phyloP scores from a whole-genome alignment of 1,284 basidiomycete species.

The Microbotryomycetes sp. region DNA sequence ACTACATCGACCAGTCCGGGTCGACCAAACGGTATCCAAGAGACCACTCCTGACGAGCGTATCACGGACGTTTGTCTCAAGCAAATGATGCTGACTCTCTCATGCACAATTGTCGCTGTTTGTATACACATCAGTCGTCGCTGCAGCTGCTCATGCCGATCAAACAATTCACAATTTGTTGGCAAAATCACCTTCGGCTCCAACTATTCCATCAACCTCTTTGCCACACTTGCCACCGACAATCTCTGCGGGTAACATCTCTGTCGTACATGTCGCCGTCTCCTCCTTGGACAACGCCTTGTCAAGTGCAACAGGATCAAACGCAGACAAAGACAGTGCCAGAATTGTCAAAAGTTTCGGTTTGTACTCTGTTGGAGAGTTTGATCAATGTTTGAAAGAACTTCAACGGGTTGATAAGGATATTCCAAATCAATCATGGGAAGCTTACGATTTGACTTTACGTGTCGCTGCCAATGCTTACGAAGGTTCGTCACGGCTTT shows the following conservation, averaged over 20 bases:
- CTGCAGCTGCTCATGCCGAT: neutral
- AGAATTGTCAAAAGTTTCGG: constrained; percentile 9
- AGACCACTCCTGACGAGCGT: no score
- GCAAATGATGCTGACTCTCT: constrained; percentile 6
- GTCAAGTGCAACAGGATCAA: neutral
- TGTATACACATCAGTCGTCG: constrained; percentile 1
- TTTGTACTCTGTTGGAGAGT: constrained; percentile 9
- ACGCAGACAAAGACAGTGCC: constrained; percentile 13
- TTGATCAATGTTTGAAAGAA: neutral
- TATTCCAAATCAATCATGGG: neutral
- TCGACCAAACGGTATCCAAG: no score
- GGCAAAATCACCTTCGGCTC: neutral
- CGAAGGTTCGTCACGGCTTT: constrained; percentile 18
- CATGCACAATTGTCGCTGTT: constrained; percentile 1
- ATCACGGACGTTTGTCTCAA: no score
- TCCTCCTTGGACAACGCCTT: neutral
- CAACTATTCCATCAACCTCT: neutral
- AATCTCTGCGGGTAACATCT: neutral
- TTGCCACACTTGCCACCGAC: constrained; percentile 4
- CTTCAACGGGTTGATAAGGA: neutral
- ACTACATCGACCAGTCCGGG: no score
- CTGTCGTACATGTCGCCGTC: constrained; percentile 1
- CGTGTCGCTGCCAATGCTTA: constrained; percentile 9
- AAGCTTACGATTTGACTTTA: constrained; percentile 24
- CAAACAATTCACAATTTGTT: neutral